These are phyloP conservation scores for Penicillium roqueforti DNA, from an alignment of 495 filamentous ascomycete genomes.

Conservation along the genomic window DNA sequence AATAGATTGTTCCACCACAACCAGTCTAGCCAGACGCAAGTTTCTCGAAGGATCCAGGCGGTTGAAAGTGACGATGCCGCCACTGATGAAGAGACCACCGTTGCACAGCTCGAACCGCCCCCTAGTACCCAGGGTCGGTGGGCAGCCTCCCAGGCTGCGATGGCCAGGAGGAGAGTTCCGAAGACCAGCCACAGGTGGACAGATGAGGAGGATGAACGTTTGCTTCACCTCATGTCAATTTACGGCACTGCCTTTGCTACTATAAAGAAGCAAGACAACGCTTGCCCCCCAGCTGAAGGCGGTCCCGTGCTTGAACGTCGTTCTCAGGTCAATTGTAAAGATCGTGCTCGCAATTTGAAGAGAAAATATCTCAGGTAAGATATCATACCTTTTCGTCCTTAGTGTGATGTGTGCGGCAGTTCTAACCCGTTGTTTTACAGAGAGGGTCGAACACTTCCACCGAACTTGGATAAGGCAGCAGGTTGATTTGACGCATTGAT, in stretches of 20 bases:
- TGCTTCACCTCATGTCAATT: not conserved
- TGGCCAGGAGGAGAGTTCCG: not conserved
- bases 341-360: slow-evolving; percentile 7
- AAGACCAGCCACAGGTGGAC: not conserved
- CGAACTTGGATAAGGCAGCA: not conserved
- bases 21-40: not conserved
- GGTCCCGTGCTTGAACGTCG: slow-evolving; percentile 2
- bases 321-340: slow-evolving; percentile 1
- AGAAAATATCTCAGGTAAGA: slow-evolving; percentile 1
- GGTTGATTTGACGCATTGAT: not conserved
- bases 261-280: not conserved
- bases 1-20: no score
- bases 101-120: not conserved
- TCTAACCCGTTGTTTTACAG: not conserved
- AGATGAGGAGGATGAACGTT: slow-evolving; percentile 1
- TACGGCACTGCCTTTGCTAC: not conserved
- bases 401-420: not conserved
- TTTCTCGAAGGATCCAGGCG: not conserved
- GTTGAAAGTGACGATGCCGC: not conserved
- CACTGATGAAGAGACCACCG: not conserved
- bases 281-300: not conserved
- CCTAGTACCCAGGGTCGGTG: not conserved
- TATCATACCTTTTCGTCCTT: slow-evolving; percentile 1
- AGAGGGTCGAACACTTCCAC: not conserved
- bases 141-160: not conserved